phyloP scores from a whole-genome alignment of 1,284 basidiomycete species.

The Stygiomarasmius scandens region DNA sequence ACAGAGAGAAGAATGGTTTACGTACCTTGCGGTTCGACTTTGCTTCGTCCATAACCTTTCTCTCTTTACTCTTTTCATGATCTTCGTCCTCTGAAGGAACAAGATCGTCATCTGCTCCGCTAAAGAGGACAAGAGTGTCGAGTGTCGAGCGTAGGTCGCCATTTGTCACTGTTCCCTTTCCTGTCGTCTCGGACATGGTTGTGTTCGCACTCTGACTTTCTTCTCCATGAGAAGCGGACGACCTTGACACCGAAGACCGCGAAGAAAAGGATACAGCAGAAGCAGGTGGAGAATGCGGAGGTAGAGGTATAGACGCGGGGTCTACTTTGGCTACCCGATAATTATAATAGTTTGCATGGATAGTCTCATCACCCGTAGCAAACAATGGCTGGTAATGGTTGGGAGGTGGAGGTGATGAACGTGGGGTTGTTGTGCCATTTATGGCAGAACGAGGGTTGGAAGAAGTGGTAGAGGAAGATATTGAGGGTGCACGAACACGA shows the following conservation, averaged over 20 bases:
- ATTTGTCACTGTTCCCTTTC: neutral
- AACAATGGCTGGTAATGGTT: constrained; percentile 39
- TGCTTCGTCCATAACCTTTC: constrained; percentile 64
- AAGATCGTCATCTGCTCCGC: constrained; percentile 26
- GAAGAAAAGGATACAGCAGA: constrained; percentile 76
- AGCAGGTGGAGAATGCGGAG: constrained; percentile 67
- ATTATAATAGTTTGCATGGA: constrained; percentile 17
- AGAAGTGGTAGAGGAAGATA: constrained; percentile 49
- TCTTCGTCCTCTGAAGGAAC: constrained; percentile 29
- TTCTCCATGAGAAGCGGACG: constrained; percentile 41
- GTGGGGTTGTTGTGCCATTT: constrained; percentile 25
- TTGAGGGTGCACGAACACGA: constrained; percentile 29
- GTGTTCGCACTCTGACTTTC: constrained; percentile 30
- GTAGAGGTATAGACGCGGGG: constrained; percentile 54
- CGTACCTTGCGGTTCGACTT: constrained; percentile 79
- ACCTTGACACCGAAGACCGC: constrained; percentile 61
- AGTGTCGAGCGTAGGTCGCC: constrained; percentile 4
- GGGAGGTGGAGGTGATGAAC: constrained; percentile 33
- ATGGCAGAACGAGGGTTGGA: constrained; percentile 57
- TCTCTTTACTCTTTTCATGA: constrained; percentile 46
- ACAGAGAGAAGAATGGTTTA: constrained; percentile 3
- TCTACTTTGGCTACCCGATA: constrained; percentile 44
- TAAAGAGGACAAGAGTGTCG: constrained; percentile 34
- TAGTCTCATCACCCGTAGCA: constrained; percentile 23
- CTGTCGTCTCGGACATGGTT: constrained; percentile 4